Evolutionary conservation across 139 green algal genomes (phyloP).

Genomic region (Tetradesmus lagerheimii): DNA sequence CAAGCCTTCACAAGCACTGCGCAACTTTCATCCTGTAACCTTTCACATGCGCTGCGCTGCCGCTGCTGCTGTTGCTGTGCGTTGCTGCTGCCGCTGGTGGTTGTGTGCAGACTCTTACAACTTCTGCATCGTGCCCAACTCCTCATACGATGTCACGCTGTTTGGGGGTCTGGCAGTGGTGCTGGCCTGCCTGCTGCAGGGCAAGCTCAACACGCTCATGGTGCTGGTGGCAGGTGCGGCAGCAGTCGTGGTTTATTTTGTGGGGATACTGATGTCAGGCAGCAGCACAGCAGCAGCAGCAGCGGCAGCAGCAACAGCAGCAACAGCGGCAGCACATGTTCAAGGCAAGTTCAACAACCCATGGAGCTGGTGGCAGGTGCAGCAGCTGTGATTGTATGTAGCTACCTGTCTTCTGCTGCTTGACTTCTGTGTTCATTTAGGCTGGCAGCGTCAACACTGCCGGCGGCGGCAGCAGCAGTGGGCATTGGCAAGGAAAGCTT

Average conservation of each 20-base stretch:
- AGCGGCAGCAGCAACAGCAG: neutral
- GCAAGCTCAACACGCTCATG: conserved; percentile 51
- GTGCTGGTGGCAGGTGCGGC: conserved; percentile 47
- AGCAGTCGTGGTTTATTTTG: neutral
- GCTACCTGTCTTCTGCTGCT: no score
- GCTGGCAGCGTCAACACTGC: no score
- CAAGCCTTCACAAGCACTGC: no score
- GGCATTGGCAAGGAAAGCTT: no score
- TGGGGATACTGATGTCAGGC: no score
- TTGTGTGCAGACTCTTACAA: conserved; percentile 61
- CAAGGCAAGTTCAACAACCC: no score
- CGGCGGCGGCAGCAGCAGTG: no score
- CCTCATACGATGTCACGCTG: conserved; percentile 65
- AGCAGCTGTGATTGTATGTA: no score
- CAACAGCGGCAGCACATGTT: no score
- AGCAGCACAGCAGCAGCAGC: neutral
- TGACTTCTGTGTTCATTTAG: no score
- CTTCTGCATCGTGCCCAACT: conserved; percentile 67
- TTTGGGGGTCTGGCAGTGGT: conserved; percentile 67
- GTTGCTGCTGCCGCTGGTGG: neutral
- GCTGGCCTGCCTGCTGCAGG: conserved; percentile 53
- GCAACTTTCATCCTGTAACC: neutral
- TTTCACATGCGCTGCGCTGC: neutral
- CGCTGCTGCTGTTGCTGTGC: neutral
- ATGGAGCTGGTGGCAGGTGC: neutral